Conservation (phyloP, 139 green algal genomes). For the Closterium sp. region DNA sequence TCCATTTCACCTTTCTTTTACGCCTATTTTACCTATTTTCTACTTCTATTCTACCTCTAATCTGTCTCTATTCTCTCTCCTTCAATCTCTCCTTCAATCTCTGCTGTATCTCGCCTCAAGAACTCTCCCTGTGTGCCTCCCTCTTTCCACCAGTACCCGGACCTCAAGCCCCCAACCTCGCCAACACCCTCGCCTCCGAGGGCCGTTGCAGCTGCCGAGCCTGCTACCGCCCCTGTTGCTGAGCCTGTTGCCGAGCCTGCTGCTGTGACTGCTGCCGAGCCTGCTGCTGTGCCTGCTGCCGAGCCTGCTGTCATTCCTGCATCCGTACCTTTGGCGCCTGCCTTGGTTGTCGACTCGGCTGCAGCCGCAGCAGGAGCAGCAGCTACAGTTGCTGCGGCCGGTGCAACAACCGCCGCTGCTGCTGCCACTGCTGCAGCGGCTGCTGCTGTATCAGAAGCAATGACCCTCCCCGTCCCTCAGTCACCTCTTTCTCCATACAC, state of each 20-base stretch:
- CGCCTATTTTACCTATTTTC: neutral
- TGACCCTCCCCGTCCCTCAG: neutral
- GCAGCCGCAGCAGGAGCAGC: neutral
- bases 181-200: neutral
- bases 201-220: neutral
- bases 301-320: neutral
- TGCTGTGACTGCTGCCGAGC: neutral
- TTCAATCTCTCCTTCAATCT: no score
- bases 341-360: neutral
- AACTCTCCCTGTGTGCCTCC: no score
- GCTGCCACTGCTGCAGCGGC: neutral
- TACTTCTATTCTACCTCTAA: neutral
- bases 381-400: neutral
- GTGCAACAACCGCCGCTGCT: neutral
- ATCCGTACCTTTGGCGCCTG: neutral
- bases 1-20: no score
- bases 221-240: neutral
- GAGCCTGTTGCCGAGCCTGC: neutral
- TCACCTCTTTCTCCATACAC: neutral
- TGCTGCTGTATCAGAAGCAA: neutral
- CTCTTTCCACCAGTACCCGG: neutral
- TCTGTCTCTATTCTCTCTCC: no score
- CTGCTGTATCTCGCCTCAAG: no score
- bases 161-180: neutral
- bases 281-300: neutral